Base-by-base conservation (phyloP, 208 protist genomes). In the Acanthamoeba castellanii region DNA sequence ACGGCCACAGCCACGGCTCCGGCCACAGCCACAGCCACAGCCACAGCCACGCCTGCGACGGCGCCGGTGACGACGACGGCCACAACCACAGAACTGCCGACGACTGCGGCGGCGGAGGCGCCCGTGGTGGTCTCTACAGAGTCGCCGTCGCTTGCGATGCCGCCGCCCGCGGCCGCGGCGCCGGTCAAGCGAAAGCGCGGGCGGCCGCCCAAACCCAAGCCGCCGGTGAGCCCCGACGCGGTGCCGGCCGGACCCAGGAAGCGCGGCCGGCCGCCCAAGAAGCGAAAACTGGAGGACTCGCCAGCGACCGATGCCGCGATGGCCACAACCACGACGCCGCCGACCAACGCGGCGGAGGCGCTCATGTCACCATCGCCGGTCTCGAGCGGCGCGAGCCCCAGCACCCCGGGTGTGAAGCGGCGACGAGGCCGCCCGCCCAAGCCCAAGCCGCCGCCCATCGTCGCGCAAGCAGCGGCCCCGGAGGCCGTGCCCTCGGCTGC, bases 241-340 rank as follows among this genome's bases (percentile, higher is more conserved):
- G 22, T n/a, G 27, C 70, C 70, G 7, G 22, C 70, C 11, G 22
- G 1, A 25, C 70, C 70, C 70, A 78, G 37, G 32, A 18, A 30
- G 70, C 70, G 70, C 70, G 70, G 70, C 34, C 70, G 70, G 1
- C 70, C 70, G 70, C 70, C 70, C 70, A 78, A 78, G 70, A 78
- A 78, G 70, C 70, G 8, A 18, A 18, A n/a, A 34, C 7, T 78
- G 34, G 70, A 78, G 32, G 70, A 45, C 70, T 78, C 34, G 70
- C n/a, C 70, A 50, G 11, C 70, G 70, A 68, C 61, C 61, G 27
- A 13, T 13, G 0, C 61, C 18, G 6, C 61, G 61, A 68, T 22
- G 61, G 18, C 16, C 18, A 9, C 25, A 22, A 68, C 61, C 14
- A 11, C 61, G 61, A 25, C 14, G 25, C 61, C 61, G 61, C 11